phyloP scores from a whole-genome alignment of 805 yeast genomes.

The Lachancea thermotolerans region DNA sequence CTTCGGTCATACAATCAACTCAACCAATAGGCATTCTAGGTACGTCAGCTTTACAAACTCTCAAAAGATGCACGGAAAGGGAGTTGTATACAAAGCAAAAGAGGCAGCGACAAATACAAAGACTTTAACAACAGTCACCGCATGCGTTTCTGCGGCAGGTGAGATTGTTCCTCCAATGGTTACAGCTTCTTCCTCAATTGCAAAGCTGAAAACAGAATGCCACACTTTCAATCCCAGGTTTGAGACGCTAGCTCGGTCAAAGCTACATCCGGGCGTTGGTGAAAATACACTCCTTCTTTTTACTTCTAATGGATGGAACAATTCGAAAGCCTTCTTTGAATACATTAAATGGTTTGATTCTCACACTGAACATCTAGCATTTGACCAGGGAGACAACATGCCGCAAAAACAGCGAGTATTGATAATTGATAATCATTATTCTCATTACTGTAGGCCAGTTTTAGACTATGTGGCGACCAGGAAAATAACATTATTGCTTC shows the following conservation, averaged over 20 bases:
- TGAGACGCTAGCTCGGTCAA: constrained; percentile 2
- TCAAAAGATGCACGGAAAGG: not conserved
- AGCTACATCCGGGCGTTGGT: constrained; percentile 3
- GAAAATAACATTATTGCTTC: constrained; percentile 1
- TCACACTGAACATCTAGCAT: constrained; percentile 1
- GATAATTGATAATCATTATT: constrained; percentile 7
- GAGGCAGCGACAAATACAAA: constrained; percentile 1
- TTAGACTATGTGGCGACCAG: constrained; percentile 5
- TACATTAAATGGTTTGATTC: constrained; percentile 8
- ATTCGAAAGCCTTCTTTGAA: constrained; percentile 7
- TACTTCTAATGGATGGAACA: constrained; percentile 7
- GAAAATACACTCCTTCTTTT: constrained; percentile 1
- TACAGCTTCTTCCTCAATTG: constrained; percentile 5
- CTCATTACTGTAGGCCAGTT: constrained; percentile 5
- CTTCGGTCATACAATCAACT: constrained; percentile 5
- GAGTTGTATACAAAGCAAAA: constrained; percentile 6
- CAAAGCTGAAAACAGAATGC: constrained; percentile 3
- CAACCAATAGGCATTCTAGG: constrained; percentile 3
- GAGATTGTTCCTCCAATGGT: constrained; percentile 7
- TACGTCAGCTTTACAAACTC: constrained; percentile 3
- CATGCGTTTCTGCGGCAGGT: constrained; percentile 10
- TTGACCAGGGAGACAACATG: not conserved
- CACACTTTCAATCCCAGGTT: constrained; percentile 4
- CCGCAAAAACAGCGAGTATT: constrained; percentile 2
- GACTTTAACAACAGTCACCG: constrained; percentile 7